These are phyloP conservation scores for Fusarium illudens DNA, from an alignment of 2,329 filamentous ascomycete species.

Conservation along the genomic window DNA sequence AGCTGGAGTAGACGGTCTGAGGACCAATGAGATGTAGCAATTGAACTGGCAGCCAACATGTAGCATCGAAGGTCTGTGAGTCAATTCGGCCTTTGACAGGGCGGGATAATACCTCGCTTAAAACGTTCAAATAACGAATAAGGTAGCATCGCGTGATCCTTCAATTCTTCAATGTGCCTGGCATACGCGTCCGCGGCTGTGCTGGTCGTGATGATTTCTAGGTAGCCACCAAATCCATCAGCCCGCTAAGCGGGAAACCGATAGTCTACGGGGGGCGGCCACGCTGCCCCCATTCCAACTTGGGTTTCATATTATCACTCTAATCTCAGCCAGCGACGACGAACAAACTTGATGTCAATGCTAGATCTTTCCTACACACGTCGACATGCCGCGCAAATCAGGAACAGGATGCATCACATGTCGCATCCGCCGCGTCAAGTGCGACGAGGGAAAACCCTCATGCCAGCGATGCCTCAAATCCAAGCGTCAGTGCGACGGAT, in stretches of 20 bases:
- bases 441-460: slow-evolving; percentile 45
- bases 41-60: not conserved
- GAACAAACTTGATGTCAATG: not conserved
- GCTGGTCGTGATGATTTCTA: not conserved
- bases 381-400: slow-evolving; percentile 36
- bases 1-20: too few relatives aligned
- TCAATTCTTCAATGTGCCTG: not conserved
- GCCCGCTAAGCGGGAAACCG: too few relatives aligned
- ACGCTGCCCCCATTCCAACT: not conserved
- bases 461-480: slow-evolving; percentile 42
- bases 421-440: slow-evolving; percentile 49
- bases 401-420: slow-evolving; percentile 41
- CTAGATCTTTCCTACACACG: not conserved
- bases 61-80: not conserved
- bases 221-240: too few relatives aligned
- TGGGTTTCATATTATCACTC: not conserved
- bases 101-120: not conserved
- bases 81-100: not conserved
- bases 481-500: slow-evolving; percentile 48
- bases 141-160: not conserved
- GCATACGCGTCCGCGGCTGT: not conserved
- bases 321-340: not conserved
- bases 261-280: too few relatives aligned
- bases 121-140: not conserved
- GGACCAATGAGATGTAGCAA: not conserved